A percentile compares a stretch with the other conserved stretches of the same genome.
phyloP scores from a whole-genome alignment of 1,284 basidiomycete genomes.

The Thelephora terrestris region DNA sequence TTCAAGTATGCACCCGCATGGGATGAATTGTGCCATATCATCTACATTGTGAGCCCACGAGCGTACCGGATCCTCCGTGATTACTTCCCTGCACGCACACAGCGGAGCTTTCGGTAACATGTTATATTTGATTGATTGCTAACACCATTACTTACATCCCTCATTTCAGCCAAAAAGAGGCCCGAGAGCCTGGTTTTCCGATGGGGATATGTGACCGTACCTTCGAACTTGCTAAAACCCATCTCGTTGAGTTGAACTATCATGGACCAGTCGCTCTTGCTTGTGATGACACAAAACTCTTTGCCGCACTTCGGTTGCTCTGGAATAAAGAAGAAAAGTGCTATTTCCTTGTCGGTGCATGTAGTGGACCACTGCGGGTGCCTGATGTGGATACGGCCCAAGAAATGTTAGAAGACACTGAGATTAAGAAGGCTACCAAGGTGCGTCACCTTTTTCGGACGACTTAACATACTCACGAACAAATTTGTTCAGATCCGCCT shows the following conservation, averaged over 20 bases:
- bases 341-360: conserved; percentile 11
- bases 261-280: conserved; percentile 20
- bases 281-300: conserved; percentile 27
- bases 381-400: conserved; percentile 11
- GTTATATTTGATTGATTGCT: conserved; percentile 2
- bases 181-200: conserved; percentile 8
- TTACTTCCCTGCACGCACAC: conserved; percentile 15
- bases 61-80: conserved; percentile 17
- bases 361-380: conserved; percentile 10
- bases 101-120: conserved; percentile 18
- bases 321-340: conserved; percentile 14
- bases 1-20: conserved; percentile 24
- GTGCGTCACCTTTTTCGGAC: conserved; percentile 5
- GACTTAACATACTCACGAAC: conserved; percentile 10
- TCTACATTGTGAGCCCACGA: conserved; percentile 17
- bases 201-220: conserved; percentile 10
- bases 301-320: conserved; percentile 15
- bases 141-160: neutral
- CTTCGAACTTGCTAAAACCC: conserved; percentile 13
- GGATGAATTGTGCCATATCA: conserved; percentile 23
- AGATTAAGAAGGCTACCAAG: conserved; percentile 12
- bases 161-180: neutral
- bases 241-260: conserved; percentile 16
- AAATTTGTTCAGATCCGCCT: too few species aligned
- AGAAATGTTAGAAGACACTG: conserved; percentile 1